phyloP scores from a whole-genome alignment of 140 eudicot species.

The Stevia rebaudiana region DNA sequence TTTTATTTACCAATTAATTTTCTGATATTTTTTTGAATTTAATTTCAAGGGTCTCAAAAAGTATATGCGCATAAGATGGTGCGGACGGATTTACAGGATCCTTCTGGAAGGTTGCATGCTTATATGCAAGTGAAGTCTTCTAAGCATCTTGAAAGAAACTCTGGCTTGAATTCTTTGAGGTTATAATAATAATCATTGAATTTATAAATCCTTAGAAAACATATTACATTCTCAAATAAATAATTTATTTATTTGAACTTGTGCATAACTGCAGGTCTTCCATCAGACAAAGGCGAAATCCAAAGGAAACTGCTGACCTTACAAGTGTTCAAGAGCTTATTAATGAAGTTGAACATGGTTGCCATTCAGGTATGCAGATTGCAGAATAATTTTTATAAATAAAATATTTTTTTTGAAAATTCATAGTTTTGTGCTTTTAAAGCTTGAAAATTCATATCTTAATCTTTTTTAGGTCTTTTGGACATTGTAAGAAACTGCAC shows the following conservation, averaged over 20 bases:
- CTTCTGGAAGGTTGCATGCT: slow-evolving; percentile 98
- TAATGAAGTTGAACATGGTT: slow-evolving; percentile 51
- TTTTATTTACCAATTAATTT: neutral
- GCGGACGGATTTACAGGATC: slow-evolving; percentile 79
- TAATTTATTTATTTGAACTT: slow-evolving; percentile 9
- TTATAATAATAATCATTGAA: slow-evolving; percentile 1
- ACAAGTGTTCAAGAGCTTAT: slow-evolving; percentile 90
- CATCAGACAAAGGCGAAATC: slow-evolving; percentile 85
- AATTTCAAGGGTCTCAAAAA: slow-evolving; percentile 47
- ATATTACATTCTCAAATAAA: slow-evolving; percentile 1
- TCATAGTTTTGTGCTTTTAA: slow-evolving; percentile 11
- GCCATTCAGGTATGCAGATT: slow-evolving; percentile 61
- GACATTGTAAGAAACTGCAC: slow-evolving; percentile 85
- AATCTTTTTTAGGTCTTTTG: slow-evolving; percentile 56
- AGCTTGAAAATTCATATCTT: too few relatives aligned
- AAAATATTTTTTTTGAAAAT: neutral
- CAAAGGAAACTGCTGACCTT: slow-evolving; percentile 91
- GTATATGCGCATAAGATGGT: slow-evolving; percentile 68
- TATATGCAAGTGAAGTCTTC: slow-evolving; percentile 68
- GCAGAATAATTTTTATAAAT: neutral
- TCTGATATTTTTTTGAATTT: neutral
- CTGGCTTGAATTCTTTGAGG: slow-evolving; percentile 64
- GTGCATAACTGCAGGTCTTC: slow-evolving; percentile 53
- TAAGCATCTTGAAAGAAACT: slow-evolving; percentile 37
- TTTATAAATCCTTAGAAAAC: neutral